Base-by-base conservation (phyloP, 352 stramenopile species). In the Phytopythium chamaehyphon region DNA sequence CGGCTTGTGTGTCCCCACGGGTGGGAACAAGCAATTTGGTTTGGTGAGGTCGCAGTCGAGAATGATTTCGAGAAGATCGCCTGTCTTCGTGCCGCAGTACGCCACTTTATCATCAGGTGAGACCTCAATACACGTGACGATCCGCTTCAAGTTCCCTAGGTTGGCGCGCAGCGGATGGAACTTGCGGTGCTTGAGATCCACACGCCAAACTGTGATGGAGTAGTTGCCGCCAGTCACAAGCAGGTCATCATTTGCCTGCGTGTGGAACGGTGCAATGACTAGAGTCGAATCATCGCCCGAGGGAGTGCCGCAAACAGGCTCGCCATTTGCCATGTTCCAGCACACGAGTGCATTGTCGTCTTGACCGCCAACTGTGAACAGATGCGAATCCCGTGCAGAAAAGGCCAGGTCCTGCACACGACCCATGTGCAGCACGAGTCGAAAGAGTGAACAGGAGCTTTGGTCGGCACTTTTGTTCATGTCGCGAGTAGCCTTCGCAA, bases 281-380 rank as follows among this genome's bases (percentile, higher is more conserved):
- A 97, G 81, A 21, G 90, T 93, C 36, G 88, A 96, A 60, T 98
- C 94, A 55, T 89, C 89, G 14, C 89, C 89, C n/a, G 93, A 95
- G 28, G 88, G 90, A 14, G 81, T 96, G 43, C 93, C 96, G 57
- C 93, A 98, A 49, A 99, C 87, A 21, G 90, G 77, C 49, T 90
- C 75, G 26, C 93, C 92, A 1, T 62, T 92, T 33, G 69, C 55
- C 60, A 97, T 90, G 65, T 98, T 89, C 95, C 95, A 98, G 54
- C 98, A 95, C 22, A 98, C 95, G 36, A 99, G 76, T 33, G 93
- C 88, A 65, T 99, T 98, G 71, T 98, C 96, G 69, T 99, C 96
- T 56, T 97, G 90, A 16, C 95, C 95, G 23, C 96, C 96, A 18
- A 98, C 71, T 7, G 93, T 96, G 40, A 90, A 92, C 15, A 99